A percentile compares a stretch with the other conserved stretches of the same genome.
Conservation (phyloP, 2,329 filamentous ascomycete genomes). For the Didymella segeticola region DNA sequence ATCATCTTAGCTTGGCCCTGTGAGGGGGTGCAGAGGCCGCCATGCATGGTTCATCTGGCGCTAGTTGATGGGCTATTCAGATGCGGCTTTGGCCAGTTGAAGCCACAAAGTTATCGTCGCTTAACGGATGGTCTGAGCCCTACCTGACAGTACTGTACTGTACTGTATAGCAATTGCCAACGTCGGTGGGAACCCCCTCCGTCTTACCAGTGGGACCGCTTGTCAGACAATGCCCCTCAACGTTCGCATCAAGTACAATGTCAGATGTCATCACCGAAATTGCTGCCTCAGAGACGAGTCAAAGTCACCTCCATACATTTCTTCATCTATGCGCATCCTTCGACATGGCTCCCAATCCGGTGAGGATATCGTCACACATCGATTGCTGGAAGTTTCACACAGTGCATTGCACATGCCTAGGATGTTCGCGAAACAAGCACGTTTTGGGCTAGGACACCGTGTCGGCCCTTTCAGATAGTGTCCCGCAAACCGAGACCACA, state of each 20-base stretch:
- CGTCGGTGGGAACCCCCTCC: conserved; percentile 29
- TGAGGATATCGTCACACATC: conserved; percentile 23
- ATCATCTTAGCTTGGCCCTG: background rate
- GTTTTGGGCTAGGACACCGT: conserved; percentile 22
- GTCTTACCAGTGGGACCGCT: conserved; percentile 39
- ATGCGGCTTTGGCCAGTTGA: conserved; percentile 14
- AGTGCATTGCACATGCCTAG: conserved; percentile 15
- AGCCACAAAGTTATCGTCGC: conserved; percentile 9
- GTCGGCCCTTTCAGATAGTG: conserved; percentile 20
- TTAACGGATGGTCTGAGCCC: background rate
- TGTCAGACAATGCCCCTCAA: conserved; percentile 12
- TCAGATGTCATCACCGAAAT: conserved; percentile 10
- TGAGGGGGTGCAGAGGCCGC: conserved; percentile 3
- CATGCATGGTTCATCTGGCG: background rate
- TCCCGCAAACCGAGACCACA: conserved; percentile 14
- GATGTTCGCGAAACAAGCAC: conserved; percentile 34
- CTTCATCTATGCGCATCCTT: conserved; percentile 2
- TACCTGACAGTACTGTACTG: background rate
- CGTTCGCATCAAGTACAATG: conserved; percentile 26
- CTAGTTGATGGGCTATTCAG: conserved; percentile 21
- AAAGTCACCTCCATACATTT: conserved; percentile 1
- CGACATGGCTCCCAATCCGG: conserved; percentile 28
- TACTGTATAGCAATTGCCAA: conserved; percentile 2
- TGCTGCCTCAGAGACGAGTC: background rate
- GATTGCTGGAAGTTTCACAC: background rate